These are phyloP conservation scores for Colletotrichum caudatum DNA, from an alignment of 2,329 filamentous ascomycete species.

Conservation along the genomic window DNA sequence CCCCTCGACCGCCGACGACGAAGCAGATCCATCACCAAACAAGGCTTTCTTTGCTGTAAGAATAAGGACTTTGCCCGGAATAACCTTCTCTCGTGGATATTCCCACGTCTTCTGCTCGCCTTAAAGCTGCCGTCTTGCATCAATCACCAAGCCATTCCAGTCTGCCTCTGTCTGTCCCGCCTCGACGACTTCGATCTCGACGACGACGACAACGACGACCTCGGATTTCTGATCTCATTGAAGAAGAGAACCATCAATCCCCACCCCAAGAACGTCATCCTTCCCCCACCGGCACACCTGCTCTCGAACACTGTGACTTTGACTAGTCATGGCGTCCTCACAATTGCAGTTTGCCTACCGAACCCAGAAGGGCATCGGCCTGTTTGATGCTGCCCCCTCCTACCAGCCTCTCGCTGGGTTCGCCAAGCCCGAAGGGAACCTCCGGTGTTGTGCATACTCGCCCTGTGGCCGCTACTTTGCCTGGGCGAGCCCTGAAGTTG, in stretches of 20 bases:
- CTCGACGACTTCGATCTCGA: constrained; percentile 22
- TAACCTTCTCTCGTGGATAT: not conserved
- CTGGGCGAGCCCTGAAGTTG: constrained; percentile 89
- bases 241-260: constrained; percentile 44
- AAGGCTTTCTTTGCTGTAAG: constrained; percentile 36
- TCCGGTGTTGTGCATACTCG: constrained; percentile 95
- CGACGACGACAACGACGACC: constrained; percentile 1
- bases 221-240: constrained; percentile 23
- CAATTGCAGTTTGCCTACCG: constrained; percentile 96
- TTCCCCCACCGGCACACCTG: constrained; percentile 44
- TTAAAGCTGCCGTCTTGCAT: constrained; percentile 1
- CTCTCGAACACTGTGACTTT: constrained; percentile 77
- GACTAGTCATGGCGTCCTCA: constrained; percentile 91
- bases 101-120: constrained; percentile 12
- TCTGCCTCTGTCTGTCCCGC: constrained; percentile 38
- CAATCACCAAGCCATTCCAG: constrained; percentile 24
- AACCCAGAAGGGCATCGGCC: constrained; percentile 94
- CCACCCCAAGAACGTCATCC: constrained; percentile 42
- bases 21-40: constrained; percentile 19
- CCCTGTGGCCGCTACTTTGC: constrained; percentile 96
- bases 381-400: constrained; percentile 90
- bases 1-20: constrained; percentile 11
- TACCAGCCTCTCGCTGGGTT: constrained; percentile 90
- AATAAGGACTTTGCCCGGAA: constrained; percentile 22
- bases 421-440: constrained; percentile 87